Percentiles rank a stretch among this genome's conserved stretches.
These are phyloP conservation scores for Wickerhamomyces xylosicus DNA, from an alignment of 805 yeast genomes.

Conservation along the genomic window DNA sequence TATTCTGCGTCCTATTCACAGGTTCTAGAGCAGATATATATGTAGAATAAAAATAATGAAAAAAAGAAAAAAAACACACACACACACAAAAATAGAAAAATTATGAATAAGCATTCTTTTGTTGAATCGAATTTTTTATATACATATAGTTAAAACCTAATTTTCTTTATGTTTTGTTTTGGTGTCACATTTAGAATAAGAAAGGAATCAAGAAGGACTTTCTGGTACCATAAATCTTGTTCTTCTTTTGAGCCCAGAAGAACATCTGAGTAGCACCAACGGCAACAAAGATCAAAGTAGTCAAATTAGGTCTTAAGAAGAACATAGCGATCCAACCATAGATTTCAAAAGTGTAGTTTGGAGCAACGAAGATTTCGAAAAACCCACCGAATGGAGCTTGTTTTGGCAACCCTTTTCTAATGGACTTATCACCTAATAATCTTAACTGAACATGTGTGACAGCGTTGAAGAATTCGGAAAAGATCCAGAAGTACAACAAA, in stretches of 20 bases:
- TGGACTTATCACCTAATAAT: conserved; percentile 27
- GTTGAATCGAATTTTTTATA: too few relatives aligned
- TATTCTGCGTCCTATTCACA: too few relatives aligned
- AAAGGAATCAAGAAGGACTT: conserved; percentile 78
- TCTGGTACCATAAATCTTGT: conserved; percentile 60
- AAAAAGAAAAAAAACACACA: too few relatives aligned
- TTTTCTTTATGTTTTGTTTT: too few relatives aligned
- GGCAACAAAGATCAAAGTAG: conserved; percentile 57
- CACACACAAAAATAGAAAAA: too few relatives aligned
- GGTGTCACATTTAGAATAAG: conserved; percentile 35
- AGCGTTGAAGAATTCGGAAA: conserved; percentile 65
- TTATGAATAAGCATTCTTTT: too few relatives aligned
- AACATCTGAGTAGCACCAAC: conserved; percentile 81
- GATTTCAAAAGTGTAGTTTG: conserved; percentile 87
- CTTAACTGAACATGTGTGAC: conserved; percentile 62
- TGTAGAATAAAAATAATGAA: too few relatives aligned
- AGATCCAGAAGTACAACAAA: conserved; percentile 15
- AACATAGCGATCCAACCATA: conserved; percentile 67
- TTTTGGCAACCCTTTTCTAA: conserved; percentile 26
- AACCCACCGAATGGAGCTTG: conserved; percentile 65
- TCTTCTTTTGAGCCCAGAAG: conserved; percentile 86
- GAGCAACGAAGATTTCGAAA: conserved; percentile 74
- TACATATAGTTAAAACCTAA: too few relatives aligned
- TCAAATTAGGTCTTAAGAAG: conserved; percentile 65
- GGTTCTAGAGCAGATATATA: too few relatives aligned